Conservation (phyloP, 441 rosid genomes). For the Jatropha podagrica region DNA sequence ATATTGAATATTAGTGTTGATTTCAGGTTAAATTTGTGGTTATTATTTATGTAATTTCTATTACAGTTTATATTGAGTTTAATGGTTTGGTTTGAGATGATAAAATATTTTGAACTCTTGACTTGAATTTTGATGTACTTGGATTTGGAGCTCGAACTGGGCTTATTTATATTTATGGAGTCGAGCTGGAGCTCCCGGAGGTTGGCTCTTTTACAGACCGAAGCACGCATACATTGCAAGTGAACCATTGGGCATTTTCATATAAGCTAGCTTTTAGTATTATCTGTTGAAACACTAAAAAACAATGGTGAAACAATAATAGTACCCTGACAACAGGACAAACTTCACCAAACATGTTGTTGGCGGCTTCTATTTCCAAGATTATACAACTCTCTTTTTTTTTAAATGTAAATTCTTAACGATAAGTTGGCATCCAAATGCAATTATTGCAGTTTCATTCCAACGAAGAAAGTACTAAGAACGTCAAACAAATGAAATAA, state of each 20-base stretch:
- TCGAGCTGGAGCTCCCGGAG: no score
- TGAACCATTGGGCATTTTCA: not conserved
- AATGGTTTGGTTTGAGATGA: no score
- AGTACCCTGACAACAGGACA: not conserved
- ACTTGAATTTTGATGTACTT: no score
- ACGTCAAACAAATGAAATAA: not conserved
- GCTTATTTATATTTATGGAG: no score
- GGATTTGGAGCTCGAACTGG: no score
- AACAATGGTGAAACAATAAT: not conserved
- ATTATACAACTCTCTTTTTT: not conserved
- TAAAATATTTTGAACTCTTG: no score
- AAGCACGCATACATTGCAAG: not conserved
- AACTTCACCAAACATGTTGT: constrained; percentile 14
- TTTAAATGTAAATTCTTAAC: not conserved
- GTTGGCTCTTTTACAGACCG: no score
- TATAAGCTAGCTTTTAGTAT: not conserved
- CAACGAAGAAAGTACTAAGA: not conserved
- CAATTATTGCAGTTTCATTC: not conserved
- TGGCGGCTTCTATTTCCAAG: not conserved
- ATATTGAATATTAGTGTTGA: no score
- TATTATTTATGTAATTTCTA: no score
- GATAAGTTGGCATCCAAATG: not conserved
- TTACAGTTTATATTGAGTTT: no score
- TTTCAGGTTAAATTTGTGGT: no score
- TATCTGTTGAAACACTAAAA: not conserved